Base-by-base conservation (phyloP, 768 basidiomycete species). In the Mycena rosella region DNA sequence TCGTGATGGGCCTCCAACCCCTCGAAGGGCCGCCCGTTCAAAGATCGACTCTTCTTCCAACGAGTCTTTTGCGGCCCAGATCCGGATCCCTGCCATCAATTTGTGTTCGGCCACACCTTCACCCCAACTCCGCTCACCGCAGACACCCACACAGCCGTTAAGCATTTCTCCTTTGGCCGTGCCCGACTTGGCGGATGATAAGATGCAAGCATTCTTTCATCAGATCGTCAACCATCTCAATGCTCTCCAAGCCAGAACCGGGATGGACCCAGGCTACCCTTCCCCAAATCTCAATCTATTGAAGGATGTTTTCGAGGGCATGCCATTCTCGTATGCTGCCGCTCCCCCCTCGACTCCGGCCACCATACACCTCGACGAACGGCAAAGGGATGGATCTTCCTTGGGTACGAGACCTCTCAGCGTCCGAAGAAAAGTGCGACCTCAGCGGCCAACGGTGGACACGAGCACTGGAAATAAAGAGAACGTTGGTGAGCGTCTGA, bases 161-260 rank as follows among this genome's bases (percentile, higher is more conserved):
- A 72, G 74, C 59, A 79, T 87, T 10, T 83, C 85, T 9, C 81
- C 78, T 10, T 75, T 93, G 34, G 84, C 86, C 29, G 83, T 89
- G n/a, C 92, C 94, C 0, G 86, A 91, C 62, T 81, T 92, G 30
- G 85, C 91, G 71, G 91, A 96, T 73, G 88, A 88, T 58, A 89
- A 87, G 49, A 88, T 97, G 73, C 93, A 95, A 71, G 80, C 88
- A 51, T 96, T 96, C 81, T 94, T 96, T 78, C 85, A 92, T 60
- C 93, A 96, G 77, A 90, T 96, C 51, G 92, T 90, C 10, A 88
- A 91, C 52, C 93, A 94, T 75, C 86, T 96, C 62, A 89, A 91
- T 72, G 85, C 86, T 48, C 88, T 95, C 81, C 89, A 92, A 73
- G 82, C 85, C 42, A 85, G 86, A 55, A 83, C 87, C 17, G 76